A percentile compares a stretch with the other conserved stretches of the same genome.
Conservation (phyloP, 306 rosid species). For the Rubus parviflorus region DNA sequence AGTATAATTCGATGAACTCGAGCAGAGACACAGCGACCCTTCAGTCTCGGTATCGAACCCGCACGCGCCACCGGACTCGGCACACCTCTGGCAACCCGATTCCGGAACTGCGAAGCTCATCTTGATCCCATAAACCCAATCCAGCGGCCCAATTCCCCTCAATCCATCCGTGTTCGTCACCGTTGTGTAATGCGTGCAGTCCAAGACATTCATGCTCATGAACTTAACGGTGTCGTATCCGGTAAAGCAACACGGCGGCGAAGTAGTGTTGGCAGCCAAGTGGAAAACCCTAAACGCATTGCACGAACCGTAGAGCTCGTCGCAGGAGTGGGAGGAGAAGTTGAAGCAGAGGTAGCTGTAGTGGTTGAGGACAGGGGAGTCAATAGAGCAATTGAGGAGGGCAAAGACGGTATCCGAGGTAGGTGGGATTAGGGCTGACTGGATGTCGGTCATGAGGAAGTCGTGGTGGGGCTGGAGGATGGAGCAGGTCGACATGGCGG, state of each 20-base stretch:
- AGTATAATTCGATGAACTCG: conserved; percentile 53
- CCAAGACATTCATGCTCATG: conserved; percentile 90
- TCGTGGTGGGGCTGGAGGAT: conserved; percentile 91
- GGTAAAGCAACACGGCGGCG: conserved; percentile 91
- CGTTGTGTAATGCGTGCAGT: conserved; percentile 79
- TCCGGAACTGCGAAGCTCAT: conserved; percentile 66
- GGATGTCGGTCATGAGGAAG: conserved; percentile 72
- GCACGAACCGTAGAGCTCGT: conserved; percentile 76
- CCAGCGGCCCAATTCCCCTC: conserved; percentile 71
- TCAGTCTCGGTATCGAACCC: conserved; percentile 91
- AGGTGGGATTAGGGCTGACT: conserved; percentile 79
- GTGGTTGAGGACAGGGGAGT: conserved; percentile 93
- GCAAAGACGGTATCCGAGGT: conserved; percentile 84
- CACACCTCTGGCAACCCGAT: conserved; percentile 67
- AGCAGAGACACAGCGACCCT: conserved; percentile 73
- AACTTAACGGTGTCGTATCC: conserved; percentile 63
- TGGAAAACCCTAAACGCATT: conserved; percentile 73
- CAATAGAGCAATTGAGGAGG: conserved; percentile 81
- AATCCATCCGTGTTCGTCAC: conserved; percentile 53
- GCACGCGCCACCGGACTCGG: conserved; percentile 67
- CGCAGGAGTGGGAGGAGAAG: conserved; percentile 84
- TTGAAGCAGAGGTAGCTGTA: conserved; percentile 84
- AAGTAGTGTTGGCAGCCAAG: conserved; percentile 50
- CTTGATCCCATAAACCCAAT: conserved; percentile 90
- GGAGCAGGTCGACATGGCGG: conserved; percentile 90